phyloP scores from a whole-genome alignment of 306 rosid species.

The Vachellia collinsii region DNA sequence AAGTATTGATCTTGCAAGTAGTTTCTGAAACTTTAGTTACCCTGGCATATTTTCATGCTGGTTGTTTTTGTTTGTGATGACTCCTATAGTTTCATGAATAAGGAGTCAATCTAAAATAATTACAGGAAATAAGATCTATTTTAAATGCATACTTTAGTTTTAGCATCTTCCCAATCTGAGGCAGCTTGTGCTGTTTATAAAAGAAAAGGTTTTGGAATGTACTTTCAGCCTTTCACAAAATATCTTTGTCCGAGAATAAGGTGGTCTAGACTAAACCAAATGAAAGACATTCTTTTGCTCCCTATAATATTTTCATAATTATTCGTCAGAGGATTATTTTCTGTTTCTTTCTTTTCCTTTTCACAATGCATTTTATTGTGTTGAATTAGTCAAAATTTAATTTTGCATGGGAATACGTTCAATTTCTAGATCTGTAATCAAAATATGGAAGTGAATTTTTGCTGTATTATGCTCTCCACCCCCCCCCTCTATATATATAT shows the following conservation, averaged over 20 bases:
- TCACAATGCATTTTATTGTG: neutral
- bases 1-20: neutral
- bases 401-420: slow-evolving; percentile 14
- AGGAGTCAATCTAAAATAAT: neutral
- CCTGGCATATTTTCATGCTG: neutral
- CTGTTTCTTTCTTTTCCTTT: slow-evolving; percentile 13
- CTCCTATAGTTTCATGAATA: neutral
- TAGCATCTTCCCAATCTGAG: neutral
- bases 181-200: slow-evolving; percentile 6
- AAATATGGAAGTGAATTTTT: neutral
- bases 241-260: neutral
- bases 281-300: neutral
- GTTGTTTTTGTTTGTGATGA: neutral
- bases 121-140: neutral
- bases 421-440: slow-evolving; percentile 22
- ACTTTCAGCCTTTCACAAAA: slow-evolving; percentile 1
- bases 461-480: neutral
- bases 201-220: slow-evolving; percentile 1
- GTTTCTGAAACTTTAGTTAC: neutral
- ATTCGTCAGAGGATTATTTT: slow-evolving; percentile 11
- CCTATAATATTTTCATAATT: neutral
- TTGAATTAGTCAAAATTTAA: slow-evolving; percentile 23
- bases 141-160: too few relatives aligned
- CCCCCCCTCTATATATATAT: too few relatives aligned
- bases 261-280: neutral